Evolutionary conservation across 805 yeast species (phyloP).

Genomic region (Myxozyma mucilagina): DNA sequence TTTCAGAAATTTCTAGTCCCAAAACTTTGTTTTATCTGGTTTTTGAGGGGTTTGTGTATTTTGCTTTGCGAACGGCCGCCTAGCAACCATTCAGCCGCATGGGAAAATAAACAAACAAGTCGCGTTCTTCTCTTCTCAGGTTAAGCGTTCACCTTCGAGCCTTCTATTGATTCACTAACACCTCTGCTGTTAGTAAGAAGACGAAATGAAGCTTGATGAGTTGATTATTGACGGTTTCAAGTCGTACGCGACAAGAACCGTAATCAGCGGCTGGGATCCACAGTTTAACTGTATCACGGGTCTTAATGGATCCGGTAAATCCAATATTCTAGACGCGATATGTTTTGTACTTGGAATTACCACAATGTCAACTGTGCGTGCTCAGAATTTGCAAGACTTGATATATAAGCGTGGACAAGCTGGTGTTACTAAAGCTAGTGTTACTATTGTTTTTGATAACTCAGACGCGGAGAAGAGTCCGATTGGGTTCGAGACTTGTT

Average conservation of each 20-base stretch:
- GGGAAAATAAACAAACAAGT: too few relatives aligned
- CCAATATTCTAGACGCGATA: constrained; percentile 93
- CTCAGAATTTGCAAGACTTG: constrained; percentile 87
- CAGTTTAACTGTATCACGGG: constrained; percentile 98
- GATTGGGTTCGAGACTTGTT: constrained; percentile 75
- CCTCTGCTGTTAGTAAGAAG: neutral
- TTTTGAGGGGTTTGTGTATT: neutral
- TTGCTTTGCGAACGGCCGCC: neutral
- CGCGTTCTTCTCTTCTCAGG: too few relatives aligned
- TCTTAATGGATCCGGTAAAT: constrained; percentile 94
- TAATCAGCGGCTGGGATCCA: constrained; percentile 91
- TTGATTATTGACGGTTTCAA: constrained; percentile 96
- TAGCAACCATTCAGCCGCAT: neutral
- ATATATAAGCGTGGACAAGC: constrained; percentile 98
- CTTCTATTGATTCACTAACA: too few relatives aligned
- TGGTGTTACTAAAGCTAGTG: constrained; percentile 95
- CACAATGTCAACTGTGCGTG: constrained; percentile 92
- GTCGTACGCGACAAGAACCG: constrained; percentile 95
- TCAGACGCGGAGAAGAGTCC: constrained; percentile 75
- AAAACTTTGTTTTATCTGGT: neutral
- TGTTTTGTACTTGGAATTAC: constrained; percentile 98
- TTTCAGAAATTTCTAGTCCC: neutral
- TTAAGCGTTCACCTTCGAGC: too few relatives aligned
- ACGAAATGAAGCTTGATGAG: constrained; percentile 85
- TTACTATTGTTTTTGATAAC: constrained; percentile 93